phyloP scores from a whole-genome alignment of 768 basidiomycete species.

The Suillus lakei region DNA sequence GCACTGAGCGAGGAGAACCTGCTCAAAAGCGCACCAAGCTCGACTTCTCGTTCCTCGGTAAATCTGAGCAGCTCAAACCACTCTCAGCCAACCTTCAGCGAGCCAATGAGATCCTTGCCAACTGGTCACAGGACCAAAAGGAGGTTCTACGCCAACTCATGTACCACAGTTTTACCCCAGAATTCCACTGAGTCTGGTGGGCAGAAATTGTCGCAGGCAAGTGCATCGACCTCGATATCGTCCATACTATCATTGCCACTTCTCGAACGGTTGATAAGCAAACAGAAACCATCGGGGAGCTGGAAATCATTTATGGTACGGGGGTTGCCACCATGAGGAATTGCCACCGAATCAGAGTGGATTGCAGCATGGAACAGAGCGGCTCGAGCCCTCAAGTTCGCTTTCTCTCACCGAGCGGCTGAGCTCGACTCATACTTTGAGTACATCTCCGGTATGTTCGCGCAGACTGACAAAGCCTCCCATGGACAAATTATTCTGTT shows the following conservation, averaged over 20 bases:
- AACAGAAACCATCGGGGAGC: slow-evolving; percentile 20
- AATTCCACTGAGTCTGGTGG: slow-evolving; percentile 35
- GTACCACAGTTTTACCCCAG: slow-evolving; percentile 8
- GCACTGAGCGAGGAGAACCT: background rate
- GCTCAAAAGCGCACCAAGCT: background rate
- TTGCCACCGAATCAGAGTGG: background rate
- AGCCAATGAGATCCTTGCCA: background rate
- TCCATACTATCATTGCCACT: slow-evolving; percentile 25
- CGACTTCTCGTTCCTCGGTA: slow-evolving; percentile 10
- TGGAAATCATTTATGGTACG: background rate
- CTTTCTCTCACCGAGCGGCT: background rate
- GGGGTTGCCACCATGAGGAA: background rate
- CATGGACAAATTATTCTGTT: background rate
- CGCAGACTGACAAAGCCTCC: background rate
- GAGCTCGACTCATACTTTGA: background rate
- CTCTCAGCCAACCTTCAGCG: background rate
- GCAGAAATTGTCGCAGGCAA: slow-evolving; percentile 24
- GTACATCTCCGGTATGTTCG: background rate
- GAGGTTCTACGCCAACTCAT: background rate
- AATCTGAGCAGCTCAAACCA: background rate
- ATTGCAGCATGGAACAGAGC: background rate
- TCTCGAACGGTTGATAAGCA: slow-evolving; percentile 11
- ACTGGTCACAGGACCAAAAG: background rate
- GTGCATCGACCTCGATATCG: slow-evolving; percentile 33
- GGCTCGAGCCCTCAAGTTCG: background rate